Base-by-base conservation (phyloP, 495 filamentous ascomycete genomes). In the Astrocystis sublimbata region DNA sequence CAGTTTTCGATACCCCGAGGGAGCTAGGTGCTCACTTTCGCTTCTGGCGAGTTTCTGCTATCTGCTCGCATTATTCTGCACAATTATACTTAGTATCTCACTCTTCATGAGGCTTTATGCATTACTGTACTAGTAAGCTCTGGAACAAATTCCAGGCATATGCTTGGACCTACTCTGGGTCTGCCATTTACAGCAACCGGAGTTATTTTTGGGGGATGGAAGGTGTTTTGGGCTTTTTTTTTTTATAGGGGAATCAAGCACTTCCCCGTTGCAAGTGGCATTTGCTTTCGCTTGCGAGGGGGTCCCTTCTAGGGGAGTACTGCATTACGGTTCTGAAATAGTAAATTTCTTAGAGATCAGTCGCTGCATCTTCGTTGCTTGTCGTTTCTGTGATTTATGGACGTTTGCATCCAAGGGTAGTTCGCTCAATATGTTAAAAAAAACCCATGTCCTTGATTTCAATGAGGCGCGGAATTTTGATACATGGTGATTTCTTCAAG, bases 191-290 rank as follows among this genome's bases (percentile, higher is more conserved):
- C 67, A 53, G 59, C 53, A 54, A 63, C 36, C 61, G 67, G 70
- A 70, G 70, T 70, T 72, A 64, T 64, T 68, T 72, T 51, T n/a
- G n/a, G n/a, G n/a, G n/a, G n/a, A n/a, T n/a, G n/a, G n/a, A n/a
- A n/a, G 70, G 70, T 67, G 70, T 72, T 72, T 67, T 43, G 58
- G 43, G 31, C 64, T 65, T 33, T 42, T 41, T 56, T n/a, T 55
- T 21, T 31, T 23, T 40, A 57, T 49, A 52, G 23, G n/a, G n/a
- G n/a, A n/a, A n/a, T n/a, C n/a, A n/a, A n/a, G n/a, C n/a, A n/a
- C n/a, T n/a, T n/a, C n/a, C 36, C n/a, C 56, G 19, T 45, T 42
- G 30, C 54, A 50, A 33, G 35, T 23, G 10, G 51, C 40, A 35
- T 33, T 60, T 40, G 19, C 23, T 19, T 57, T 57, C 52, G 28